Conservation (phyloP, 805 yeast genomes). For the Torulaspora franciscae region DNA sequence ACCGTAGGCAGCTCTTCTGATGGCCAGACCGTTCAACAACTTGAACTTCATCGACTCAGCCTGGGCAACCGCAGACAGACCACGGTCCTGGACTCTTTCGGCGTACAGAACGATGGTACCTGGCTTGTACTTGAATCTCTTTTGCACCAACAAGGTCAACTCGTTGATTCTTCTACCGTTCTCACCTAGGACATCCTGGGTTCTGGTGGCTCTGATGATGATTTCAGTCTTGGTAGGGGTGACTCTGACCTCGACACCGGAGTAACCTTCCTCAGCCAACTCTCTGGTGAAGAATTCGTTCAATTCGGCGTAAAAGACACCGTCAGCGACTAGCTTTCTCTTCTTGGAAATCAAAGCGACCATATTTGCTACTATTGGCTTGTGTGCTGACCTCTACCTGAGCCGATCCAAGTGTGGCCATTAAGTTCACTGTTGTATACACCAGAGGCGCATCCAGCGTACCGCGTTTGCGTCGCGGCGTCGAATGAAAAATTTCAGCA, state of each 20-base stretch:
- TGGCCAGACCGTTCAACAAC: slow-evolving; percentile 96
- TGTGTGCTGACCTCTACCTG: too few species aligned
- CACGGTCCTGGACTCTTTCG: slow-evolving; percentile 99
- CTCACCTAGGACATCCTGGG: slow-evolving; percentile 98
- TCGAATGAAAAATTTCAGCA: too few species aligned
- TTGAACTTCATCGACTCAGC: slow-evolving; percentile 98
- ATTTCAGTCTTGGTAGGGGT: slow-evolving; percentile 98
- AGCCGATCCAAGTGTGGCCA: too few species aligned
- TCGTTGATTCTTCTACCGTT: slow-evolving; percentile 99
- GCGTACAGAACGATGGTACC: slow-evolving; percentile 93
- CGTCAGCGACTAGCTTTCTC: slow-evolving; percentile 99
- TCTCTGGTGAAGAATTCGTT: slow-evolving; percentile 99
- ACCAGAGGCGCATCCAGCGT: too few species aligned
- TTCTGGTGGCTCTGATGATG: slow-evolving; percentile 98
- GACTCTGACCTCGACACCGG: slow-evolving; percentile 99
- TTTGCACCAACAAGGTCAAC: slow-evolving; percentile 93
- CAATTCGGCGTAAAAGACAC: slow-evolving; percentile 99
- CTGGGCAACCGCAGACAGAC: slow-evolving; percentile 99
- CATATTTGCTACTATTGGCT: slow-evolving; percentile 26
- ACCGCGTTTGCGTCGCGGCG: too few species aligned
- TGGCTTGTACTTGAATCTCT: slow-evolving; percentile 96
- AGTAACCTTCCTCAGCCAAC: slow-evolving; percentile 99
- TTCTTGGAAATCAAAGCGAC: slow-evolving; percentile 77
- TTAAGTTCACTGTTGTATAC: too few species aligned
- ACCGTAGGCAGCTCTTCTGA: slow-evolving; percentile 99